Evolutionary conservation across 257 asterid species (phyloP).

Genomic region (Penstemon davidsonii): DNA sequence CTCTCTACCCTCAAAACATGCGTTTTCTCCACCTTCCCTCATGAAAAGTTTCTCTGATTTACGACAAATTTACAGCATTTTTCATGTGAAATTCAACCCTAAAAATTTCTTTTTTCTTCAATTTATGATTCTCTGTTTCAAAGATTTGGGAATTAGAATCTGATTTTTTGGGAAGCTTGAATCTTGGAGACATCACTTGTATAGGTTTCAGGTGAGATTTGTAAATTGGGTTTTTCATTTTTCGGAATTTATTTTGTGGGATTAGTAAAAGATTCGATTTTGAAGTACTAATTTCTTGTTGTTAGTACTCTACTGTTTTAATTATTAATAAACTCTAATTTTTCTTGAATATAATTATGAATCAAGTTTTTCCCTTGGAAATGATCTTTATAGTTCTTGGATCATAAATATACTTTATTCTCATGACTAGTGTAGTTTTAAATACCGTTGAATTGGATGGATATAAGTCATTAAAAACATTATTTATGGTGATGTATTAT

Average conservation of each 20-base stretch:
- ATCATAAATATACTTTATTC: not conserved
- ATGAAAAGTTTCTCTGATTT: conserved; percentile 10
- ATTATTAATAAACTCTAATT: not conserved
- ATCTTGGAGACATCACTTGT: conserved; percentile 28
- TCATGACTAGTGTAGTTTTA: not conserved
- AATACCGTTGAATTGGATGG: not conserved
- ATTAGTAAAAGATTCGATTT: conserved; percentile 18
- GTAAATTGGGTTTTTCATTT: conserved; percentile 18
- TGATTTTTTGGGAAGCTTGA: conserved; percentile 18
- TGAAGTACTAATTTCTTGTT: conserved; percentile 21
- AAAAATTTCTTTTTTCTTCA: not conserved
- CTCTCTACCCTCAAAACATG: conserved; percentile 25
- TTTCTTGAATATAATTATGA: conserved; percentile 4
- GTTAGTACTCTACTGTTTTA: not conserved
- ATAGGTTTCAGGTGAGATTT: conserved; percentile 34
- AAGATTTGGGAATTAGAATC: conserved; percentile 6
- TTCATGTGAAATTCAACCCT: conserved; percentile 12
- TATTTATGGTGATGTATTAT: not conserved
- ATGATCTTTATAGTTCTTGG: not conserved
- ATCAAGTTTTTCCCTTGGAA: not conserved
- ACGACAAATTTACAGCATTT: conserved; percentile 8
- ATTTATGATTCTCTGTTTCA: not conserved
- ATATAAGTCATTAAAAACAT: not conserved
- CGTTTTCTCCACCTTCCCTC: conserved; percentile 29
- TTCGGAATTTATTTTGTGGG: conserved; percentile 19